phyloP scores from a whole-genome alignment of 495 filamentous ascomycete genomes.

The Parachaetomium inaequale region DNA sequence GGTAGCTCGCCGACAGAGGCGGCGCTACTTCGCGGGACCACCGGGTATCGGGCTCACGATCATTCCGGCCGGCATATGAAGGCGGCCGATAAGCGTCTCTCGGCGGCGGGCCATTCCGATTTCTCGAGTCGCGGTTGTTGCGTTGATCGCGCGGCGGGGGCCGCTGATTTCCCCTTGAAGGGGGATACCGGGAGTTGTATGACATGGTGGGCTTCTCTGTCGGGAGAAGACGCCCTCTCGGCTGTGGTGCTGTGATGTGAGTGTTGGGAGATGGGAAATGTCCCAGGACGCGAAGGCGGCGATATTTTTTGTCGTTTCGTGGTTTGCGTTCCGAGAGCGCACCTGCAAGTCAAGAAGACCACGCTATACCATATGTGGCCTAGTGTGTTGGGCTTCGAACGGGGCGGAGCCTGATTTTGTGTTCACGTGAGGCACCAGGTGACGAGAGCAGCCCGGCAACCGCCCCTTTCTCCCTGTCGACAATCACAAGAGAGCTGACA shows the following conservation, averaged over 20 bases:
- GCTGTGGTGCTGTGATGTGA: background rate
- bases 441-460: too few species aligned
- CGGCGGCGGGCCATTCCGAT: conserved; percentile 2
- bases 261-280: background rate
- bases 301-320: background rate
- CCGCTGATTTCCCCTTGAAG: conserved; percentile 5
- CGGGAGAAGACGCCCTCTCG: background rate
- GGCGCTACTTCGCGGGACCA: conserved; percentile 4
- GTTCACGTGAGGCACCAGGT: background rate
- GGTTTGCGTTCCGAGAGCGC: background rate
- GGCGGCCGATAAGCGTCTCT: conserved; percentile 16
- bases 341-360: background rate
- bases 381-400: background rate
- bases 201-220: conserved; percentile 6
- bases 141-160: conserved; percentile 18
- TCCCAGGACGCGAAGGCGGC: background rate
- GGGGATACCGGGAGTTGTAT: conserved; percentile 12
- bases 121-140: conserved; percentile 13
- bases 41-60: background rate
- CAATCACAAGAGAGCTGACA: too few species aligned
- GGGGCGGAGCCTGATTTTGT: too few species aligned
- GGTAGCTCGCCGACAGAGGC: background rate
- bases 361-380: background rate
- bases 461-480: too few species aligned
- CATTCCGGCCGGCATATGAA: conserved; percentile 13